Evolutionary conservation across 2,329 filamentous ascomycete genomes (phyloP).

Genomic region (Talaromyces albobiverticillius): DNA sequence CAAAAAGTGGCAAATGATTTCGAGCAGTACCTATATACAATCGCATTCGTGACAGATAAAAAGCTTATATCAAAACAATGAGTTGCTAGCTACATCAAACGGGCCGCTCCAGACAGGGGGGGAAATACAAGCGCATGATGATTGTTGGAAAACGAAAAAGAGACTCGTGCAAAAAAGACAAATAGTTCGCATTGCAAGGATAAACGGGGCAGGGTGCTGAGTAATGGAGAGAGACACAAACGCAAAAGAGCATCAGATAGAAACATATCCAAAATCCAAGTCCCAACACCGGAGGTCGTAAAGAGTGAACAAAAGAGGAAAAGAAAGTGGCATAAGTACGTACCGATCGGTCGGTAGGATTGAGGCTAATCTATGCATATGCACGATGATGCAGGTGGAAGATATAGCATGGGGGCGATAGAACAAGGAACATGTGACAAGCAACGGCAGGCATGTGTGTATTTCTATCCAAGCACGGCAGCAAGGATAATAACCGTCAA

Average conservation of each 20-base stretch:
- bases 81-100: too few relatives aligned
- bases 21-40: too few relatives aligned
- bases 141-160: too few relatives aligned
- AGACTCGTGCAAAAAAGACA: too few relatives aligned
- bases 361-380: not conserved
- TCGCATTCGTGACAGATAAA: too few relatives aligned
- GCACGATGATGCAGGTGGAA: constrained; percentile 1
- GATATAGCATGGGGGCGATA: not conserved
- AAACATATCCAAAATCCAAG: not conserved
- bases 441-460: not conserved
- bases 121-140: too few relatives aligned
- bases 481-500: constrained; percentile 86
- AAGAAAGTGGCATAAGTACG: not conserved
- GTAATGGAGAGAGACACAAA: not conserved
- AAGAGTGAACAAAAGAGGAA: not conserved
- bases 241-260: not conserved
- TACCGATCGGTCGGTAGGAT: not conserved
- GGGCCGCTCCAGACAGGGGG: too few relatives aligned
- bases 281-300: constrained; percentile 1
- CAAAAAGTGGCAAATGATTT: too few relatives aligned
- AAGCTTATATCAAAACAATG: too few relatives aligned
- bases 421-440: not conserved
- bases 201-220: not conserved
- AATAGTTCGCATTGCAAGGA: not conserved
- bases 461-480: constrained; percentile 66